Evolutionary conservation across 2,329 filamentous ascomycete species (phyloP).

Genomic region (Emergomyces pasteurianus): DNA sequence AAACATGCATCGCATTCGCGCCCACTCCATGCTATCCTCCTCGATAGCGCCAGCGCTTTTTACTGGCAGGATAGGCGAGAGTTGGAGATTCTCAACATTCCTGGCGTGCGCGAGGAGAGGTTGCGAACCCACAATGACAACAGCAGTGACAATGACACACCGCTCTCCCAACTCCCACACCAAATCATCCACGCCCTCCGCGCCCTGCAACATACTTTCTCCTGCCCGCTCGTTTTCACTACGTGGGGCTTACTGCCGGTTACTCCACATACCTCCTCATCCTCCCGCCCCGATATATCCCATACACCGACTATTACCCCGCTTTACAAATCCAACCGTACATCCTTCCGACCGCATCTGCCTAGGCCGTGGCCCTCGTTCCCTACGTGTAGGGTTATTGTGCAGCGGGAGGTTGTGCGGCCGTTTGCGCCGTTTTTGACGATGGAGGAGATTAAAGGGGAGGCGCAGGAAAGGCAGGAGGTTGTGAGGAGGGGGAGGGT

Average conservation of each 20-base stretch:
- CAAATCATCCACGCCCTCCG: conserved; percentile 18
- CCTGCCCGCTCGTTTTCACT: conserved; percentile 30
- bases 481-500: conserved; percentile 25
- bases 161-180: not conserved
- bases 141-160: not conserved
- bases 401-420: conserved; percentile 24
- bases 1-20: conserved; percentile 37
- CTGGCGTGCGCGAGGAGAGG: conserved; percentile 7
- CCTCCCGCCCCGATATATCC: not conserved
- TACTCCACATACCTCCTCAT: not conserved
- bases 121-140: not conserved
- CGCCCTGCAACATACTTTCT: conserved; percentile 25
- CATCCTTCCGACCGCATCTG: conserved; percentile 23
- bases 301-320: not conserved
- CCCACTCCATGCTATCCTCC: conserved; percentile 37
- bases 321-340: not conserved
- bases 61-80: conserved; percentile 42
- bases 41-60: conserved; percentile 46
- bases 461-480: conserved; percentile 25
- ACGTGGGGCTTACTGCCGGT: conserved; percentile 15
- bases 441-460: conserved; percentile 21
- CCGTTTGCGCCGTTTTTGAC: conserved; percentile 25
- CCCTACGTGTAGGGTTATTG: conserved; percentile 26
- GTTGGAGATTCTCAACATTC: conserved; percentile 21
- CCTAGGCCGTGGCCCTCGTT: conserved; percentile 30